A percentile compares a stretch with the other conserved stretches of the same genome.
Evolutionary conservation across 371 early-diverging fungal genomes (phyloP).

Genomic region (Apophysomyces sp.): DNA sequence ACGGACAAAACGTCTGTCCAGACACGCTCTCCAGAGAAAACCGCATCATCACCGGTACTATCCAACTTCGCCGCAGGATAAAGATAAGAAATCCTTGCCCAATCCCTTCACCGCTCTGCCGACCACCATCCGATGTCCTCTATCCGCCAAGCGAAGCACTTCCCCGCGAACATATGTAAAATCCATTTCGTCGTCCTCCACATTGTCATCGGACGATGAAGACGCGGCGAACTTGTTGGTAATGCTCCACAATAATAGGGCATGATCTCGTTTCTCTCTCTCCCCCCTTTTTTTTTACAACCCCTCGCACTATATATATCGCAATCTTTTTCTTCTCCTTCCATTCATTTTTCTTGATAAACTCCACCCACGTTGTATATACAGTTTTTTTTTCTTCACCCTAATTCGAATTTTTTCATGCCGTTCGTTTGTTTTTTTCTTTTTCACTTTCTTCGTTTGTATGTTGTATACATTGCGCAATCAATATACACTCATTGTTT

Average conservation of each 20-base stretch:
- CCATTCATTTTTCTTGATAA: neutral
- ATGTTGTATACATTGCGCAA: constrained; percentile 1
- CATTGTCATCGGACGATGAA: constrained; percentile 33
- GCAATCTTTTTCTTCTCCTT: neutral
- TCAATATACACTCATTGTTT: neutral
- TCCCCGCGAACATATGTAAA: constrained; percentile 15
- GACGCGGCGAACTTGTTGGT: constrained; percentile 42
- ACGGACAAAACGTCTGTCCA: neutral
- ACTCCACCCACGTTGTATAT: constrained; percentile 59
- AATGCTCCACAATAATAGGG: constrained; percentile 28
- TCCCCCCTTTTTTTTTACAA: neutral
- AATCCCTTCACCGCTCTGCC: neutral
- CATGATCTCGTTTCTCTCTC: neutral
- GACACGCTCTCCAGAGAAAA: constrained; percentile 5
- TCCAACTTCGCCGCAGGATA: constrained; percentile 16
- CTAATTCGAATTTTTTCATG: constrained; percentile 6
- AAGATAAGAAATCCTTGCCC: constrained; percentile 1
- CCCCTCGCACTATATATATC: constrained; percentile 2
- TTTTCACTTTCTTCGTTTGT: constrained; percentile 3
- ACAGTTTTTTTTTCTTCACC: neutral
- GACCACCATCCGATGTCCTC: constrained; percentile 13
- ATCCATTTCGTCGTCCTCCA: constrained; percentile 4
- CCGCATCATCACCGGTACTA: constrained; percentile 29
- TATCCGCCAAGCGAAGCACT: constrained; percentile 41
- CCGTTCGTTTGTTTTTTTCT: constrained; percentile 3